Evolutionary conservation across 2,329 filamentous ascomycete genomes (phyloP), one percentile per base, ranked within the genome.

Genomic region (Ustulina deusta): DNA sequence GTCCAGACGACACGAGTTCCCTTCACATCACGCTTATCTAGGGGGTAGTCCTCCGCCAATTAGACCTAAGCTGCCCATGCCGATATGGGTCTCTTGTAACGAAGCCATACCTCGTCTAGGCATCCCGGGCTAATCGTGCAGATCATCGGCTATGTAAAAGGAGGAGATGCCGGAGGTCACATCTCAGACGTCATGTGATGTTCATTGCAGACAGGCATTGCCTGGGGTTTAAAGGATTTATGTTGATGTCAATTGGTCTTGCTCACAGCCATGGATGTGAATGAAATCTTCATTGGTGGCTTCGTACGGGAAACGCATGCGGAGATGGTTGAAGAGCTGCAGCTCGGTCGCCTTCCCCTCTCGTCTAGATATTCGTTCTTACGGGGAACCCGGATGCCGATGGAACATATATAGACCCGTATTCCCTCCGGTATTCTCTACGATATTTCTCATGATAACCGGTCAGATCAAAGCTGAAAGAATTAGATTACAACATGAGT

Each of bases 401-500:
- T 61, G 57, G 59, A 74, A 72, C 70, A 76, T 75, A 76, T 75
- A 72, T 72, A 72, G 66, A 56, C 17, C 57, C 60, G 56, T 29
- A 36, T 56, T 22, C 38, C 60, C 63, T 67, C 29, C 36, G 22
- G 51, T 42, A 48, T 57, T 20, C 56, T 65, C 58, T 67, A 69
- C 65, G 52, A 70, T 70, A 62, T 71, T 71, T 72, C 70, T 27
- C 71, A 65, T 58, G 42, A 32, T 71, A 55, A 70, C 73, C 48
- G 65, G 63, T 42, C 32, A 64, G 36, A 66, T 68, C 40, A 63
- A 42, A 72, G 17, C 63, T 65, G 38, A 56, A 64, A 64, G 40
- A 44, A 25, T 15, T n/a, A 49, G 20, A 29, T 56, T 32, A 71
- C 52, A 74, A 69, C 22, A 81, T 81, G 79, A 77, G 78, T 66